Conservation (phyloP, 2,329 filamentous ascomycete species). For the Arthrobotrys iridis region DNA sequence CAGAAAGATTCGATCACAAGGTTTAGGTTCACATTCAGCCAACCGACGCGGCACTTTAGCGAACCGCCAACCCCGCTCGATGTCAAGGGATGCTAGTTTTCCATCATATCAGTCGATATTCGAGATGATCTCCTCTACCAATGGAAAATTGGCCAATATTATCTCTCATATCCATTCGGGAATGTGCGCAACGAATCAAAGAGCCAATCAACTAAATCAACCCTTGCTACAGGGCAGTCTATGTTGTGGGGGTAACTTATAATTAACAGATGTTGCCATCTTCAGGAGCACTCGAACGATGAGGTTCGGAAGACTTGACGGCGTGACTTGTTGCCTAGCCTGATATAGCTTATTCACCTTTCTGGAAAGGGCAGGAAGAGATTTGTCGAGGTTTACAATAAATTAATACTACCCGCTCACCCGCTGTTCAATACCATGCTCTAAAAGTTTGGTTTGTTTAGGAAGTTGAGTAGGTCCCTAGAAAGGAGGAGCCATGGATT, state of each 20-base stretch:
- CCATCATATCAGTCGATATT: neutral
- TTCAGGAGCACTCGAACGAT: too few species aligned
- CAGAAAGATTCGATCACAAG: neutral
- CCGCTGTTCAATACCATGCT: neutral
- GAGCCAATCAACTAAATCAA: too few species aligned
- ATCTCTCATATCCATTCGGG: neutral
- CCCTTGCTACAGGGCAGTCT: neutral
- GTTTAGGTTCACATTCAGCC: neutral
- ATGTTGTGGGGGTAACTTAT: neutral
- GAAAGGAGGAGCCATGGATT: neutral
- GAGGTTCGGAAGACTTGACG: neutral
- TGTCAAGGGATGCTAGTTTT: neutral
- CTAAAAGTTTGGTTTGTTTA: neutral
- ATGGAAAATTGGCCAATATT: neutral
- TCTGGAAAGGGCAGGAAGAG: slow-evolving; percentile 24
- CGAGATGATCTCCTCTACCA: neutral
- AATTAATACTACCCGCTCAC: neutral
- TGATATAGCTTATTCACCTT: neutral
- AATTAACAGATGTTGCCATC: too few species aligned
- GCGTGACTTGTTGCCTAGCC: slow-evolving; percentile 25
- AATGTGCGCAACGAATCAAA: neutral
- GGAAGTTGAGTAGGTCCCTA: neutral
- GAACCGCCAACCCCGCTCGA: neutral
- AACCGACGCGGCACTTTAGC: neutral
- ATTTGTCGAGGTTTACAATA: neutral